Evolutionary conservation across 768 basidiomycete genomes (phyloP).

Genomic region (Rhizopogon vulgaris): DNA sequence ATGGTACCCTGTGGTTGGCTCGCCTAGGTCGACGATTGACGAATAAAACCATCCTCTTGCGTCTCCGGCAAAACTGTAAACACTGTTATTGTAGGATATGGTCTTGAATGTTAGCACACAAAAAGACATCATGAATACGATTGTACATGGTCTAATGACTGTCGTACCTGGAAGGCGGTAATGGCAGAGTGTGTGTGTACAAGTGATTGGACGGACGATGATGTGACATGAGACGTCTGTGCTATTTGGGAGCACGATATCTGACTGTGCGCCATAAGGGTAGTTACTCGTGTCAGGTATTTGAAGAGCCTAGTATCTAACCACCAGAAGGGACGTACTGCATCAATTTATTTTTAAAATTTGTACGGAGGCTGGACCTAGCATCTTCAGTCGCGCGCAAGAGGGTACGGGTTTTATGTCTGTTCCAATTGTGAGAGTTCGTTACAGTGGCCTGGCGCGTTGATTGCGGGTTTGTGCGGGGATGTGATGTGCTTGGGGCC

Average conservation of each 20-base stretch:
- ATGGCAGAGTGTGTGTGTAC: constrained; percentile 24
- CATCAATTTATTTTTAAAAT: constrained; percentile 17
- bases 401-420: neutral
- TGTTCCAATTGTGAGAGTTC: neutral
- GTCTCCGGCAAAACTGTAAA: constrained; percentile 44
- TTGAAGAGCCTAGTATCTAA: neutral
- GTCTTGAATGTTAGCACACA: constrained; percentile 20
- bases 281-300: neutral
- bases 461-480: constrained; percentile 4
- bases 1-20: constrained; percentile 1
- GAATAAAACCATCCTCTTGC: constrained; percentile 46
- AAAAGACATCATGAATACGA: neutral
- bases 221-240: constrained; percentile 27
- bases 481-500: neutral
- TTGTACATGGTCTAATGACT: neutral
- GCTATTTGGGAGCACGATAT: constrained; percentile 35
- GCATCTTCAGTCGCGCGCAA: neutral
- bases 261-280: constrained; percentile 25
- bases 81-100: constrained; percentile 23
- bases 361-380: constrained; percentile 4
- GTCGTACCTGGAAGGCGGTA: constrained; percentile 44
- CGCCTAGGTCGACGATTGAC: constrained; percentile 12
- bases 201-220: constrained; percentile 26
- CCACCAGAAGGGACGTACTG: constrained; percentile 15
- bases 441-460: neutral